phyloP scores from a whole-genome alignment of 2,329 filamentous ascomycete species.

The Apiospora kogelbergensis region DNA sequence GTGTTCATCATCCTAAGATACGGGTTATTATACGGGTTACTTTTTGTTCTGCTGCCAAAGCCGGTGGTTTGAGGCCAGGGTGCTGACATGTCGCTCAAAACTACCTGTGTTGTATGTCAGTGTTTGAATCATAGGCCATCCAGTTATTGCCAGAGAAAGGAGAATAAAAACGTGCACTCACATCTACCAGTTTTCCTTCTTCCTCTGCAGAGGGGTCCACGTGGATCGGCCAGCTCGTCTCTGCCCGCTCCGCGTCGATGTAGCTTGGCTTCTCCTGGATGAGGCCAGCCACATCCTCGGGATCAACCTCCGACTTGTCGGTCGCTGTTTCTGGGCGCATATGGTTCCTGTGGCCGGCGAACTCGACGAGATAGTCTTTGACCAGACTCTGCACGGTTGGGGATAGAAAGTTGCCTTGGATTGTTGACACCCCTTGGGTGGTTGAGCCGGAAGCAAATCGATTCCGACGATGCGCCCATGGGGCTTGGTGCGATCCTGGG shows the following conservation, averaged over 20 bases:
- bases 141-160: background rate
- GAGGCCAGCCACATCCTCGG: slow-evolving; percentile 21
- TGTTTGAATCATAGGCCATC: background rate
- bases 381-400: slow-evolving; percentile 73
- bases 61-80: slow-evolving; percentile 69
- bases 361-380: slow-evolving; percentile 68
- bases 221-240: slow-evolving; percentile 32
- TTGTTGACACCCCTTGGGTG: slow-evolving; percentile 90
- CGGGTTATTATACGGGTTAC: slow-evolving; percentile 74
- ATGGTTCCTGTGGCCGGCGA: slow-evolving; percentile 20
- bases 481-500: slow-evolving; percentile 74
- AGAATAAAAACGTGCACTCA: slow-evolving; percentile 30
- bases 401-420: slow-evolving; percentile 91
- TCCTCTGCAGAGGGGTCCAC: slow-evolving; percentile 28
- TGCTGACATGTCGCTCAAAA: slow-evolving; percentile 98
- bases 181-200: slow-evolving; percentile 69
- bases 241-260: slow-evolving; percentile 62
- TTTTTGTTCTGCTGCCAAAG: slow-evolving; percentile 85
- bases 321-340: background rate
- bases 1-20: slow-evolving; percentile 99
- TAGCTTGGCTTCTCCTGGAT: slow-evolving; percentile 55
- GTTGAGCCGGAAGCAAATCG: slow-evolving; percentile 89
- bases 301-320: slow-evolving; percentile 13
- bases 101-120: slow-evolving; percentile 53
- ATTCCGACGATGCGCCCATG: slow-evolving; percentile 83